Evolutionary conservation across 1,284 basidiomycete genomes (phyloP), one percentile per base, ranked within the genome.

Genomic region (Rhodotorula sp.): DNA sequence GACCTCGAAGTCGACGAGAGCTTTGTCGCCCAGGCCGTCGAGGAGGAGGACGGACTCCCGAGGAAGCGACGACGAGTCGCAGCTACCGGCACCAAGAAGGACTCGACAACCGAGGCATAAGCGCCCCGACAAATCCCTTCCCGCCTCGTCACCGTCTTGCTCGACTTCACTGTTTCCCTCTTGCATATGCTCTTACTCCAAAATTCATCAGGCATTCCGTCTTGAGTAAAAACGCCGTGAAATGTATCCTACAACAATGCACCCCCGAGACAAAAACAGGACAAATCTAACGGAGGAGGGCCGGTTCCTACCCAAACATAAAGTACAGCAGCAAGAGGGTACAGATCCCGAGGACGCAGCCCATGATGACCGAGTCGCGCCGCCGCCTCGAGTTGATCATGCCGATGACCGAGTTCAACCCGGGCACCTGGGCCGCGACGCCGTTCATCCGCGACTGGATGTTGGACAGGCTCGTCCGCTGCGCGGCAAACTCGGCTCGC

Each of bases 351-450:
- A 95, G 90, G 21, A 97, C 84, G 68, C 88, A 84, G 31, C 92
- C 95, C 79, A 99, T 82, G 76, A 99, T 93, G 76, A 97, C 86
- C 18, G 91, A 88, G 81, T 99, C 97, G 78, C 95, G 84, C 76
- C 93, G 86, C 75, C 95, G 86, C 63, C 95, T 87, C 14, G 92
- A 89, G 79, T 91, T 90, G 80, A 99, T 98, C 89, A 98, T 92
- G 1, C 87, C 86, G 67, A 99, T 85, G 66, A 99, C 82, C 72
- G 89, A 92, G 82, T 95, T 95, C 75, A 99, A 89, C 2, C 94
- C 95, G 16, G 97, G 95, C 81, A 99, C 90, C 48, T 91, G 89
- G 76, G 86, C 92, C 26, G 95, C 83, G 26, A 95, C 91, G 63
- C 88, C 86, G 61, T 85, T 82, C 88, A 99, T 94, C 31, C 95